phyloP scores from a whole-genome alignment of 148 eudicot genomes.

The Pharnaceum exiguum region DNA sequence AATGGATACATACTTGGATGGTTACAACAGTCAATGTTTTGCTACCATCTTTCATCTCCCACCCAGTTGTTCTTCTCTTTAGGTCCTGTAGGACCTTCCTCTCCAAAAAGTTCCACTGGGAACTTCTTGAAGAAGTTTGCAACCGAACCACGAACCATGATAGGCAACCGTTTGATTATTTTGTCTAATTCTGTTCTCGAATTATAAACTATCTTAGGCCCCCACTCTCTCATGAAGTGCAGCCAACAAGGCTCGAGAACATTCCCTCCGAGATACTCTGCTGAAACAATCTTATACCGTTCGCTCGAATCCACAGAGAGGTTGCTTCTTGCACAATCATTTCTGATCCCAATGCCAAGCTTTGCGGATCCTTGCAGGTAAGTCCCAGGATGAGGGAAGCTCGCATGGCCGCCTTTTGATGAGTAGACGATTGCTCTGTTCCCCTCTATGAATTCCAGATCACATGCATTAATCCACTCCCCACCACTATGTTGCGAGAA shows the following conservation, averaged over 20 bases:
- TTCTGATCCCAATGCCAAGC: conserved; percentile 79
- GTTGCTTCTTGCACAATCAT: conserved; percentile 61
- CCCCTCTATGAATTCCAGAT: conserved; percentile 73
- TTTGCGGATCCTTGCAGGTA: conserved; percentile 67
- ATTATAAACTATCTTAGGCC: conserved; percentile 61
- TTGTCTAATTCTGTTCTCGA: conserved; percentile 60
- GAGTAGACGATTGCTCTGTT: conserved; percentile 63
- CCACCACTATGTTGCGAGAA: conserved; percentile 93
- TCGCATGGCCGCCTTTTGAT: conserved; percentile 77
- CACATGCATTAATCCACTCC: conserved; percentile 56
- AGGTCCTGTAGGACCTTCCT: conserved; percentile 92
- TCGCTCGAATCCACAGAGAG: conserved; percentile 56
- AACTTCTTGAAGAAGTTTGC: conserved; percentile 41
- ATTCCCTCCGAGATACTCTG: conserved; percentile 65
- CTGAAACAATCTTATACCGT: conserved; percentile 59
- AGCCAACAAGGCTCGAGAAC: conserved; percentile 67
- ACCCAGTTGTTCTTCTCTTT: conserved; percentile 95
- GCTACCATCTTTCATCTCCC: conserved; percentile 79
- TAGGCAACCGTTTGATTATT: conserved; percentile 47
- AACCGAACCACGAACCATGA: conserved; percentile 29
- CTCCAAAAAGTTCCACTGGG: conserved; percentile 57
- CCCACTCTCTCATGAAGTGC: conserved; percentile 89
- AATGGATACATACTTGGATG: background rate
- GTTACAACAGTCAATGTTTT: background rate
- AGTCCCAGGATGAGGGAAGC: conserved; percentile 64